phyloP scores from a whole-genome alignment of 768 basidiomycete species.

The Roridomyces roridus region DNA sequence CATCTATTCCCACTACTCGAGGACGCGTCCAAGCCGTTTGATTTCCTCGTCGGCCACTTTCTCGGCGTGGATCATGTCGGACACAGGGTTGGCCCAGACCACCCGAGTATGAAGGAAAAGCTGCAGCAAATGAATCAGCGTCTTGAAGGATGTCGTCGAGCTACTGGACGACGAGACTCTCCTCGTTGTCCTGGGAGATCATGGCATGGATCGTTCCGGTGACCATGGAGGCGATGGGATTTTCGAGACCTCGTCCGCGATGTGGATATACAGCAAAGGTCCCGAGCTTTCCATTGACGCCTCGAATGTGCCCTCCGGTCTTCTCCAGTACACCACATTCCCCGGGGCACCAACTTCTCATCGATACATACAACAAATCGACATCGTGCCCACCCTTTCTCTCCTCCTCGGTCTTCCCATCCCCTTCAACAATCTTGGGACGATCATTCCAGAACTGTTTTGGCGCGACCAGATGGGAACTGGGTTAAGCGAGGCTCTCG shows the following conservation, averaged over 20 bases:
- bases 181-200: constrained; percentile 91
- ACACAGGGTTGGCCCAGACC: constrained; percentile 91
- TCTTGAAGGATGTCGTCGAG: constrained; percentile 75
- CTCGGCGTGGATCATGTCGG: constrained; percentile 97
- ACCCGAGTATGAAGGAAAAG: constrained; percentile 85
- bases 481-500: constrained; percentile 63
- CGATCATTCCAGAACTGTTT: constrained; percentile 91
- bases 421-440: constrained; percentile 95
- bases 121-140: constrained; percentile 86
- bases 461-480: constrained; percentile 50
- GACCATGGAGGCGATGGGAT: constrained; percentile 94
- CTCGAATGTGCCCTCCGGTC: constrained; percentile 48
- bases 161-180: constrained; percentile 86
- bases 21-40: constrained; percentile 64
- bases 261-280: constrained; percentile 94
- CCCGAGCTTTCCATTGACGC: constrained; percentile 47
- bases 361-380: constrained; percentile 89
- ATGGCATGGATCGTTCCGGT: constrained; percentile 94
- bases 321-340: constrained; percentile 63
- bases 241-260: constrained; percentile 82
- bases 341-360: constrained; percentile 60
- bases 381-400: constrained; percentile 87
- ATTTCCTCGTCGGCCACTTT: constrained; percentile 90
- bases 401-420: constrained; percentile 92
- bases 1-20: constrained; percentile 85